Percentiles rank a stretch among this genome's conserved stretches.
Conservation (phyloP, 2,329 filamentous ascomycete species). For the Neonectria faginata region DNA sequence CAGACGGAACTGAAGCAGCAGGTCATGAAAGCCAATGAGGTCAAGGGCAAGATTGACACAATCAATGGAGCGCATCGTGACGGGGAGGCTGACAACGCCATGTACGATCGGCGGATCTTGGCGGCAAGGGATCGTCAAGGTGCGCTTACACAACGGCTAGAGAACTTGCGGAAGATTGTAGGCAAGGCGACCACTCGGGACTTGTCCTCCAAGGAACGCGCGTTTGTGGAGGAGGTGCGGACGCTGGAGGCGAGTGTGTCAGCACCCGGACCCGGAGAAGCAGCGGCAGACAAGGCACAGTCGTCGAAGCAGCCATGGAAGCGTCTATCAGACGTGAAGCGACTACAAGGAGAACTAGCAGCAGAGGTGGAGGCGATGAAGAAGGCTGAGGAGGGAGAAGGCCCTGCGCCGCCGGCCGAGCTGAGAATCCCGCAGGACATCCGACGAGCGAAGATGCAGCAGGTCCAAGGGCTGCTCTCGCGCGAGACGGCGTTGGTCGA, state of each 20-base stretch:
- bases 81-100: slow-evolving; percentile 64
- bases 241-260: slow-evolving; percentile 66
- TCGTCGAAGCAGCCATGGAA: slow-evolving; percentile 64
- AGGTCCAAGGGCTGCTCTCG: slow-evolving; percentile 73
- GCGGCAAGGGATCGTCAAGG: slow-evolving; percentile 67
- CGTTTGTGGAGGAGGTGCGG: slow-evolving; percentile 60
- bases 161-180: slow-evolving; percentile 63
- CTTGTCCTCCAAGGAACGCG: slow-evolving; percentile 59
- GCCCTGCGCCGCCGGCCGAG: slow-evolving; percentile 50
- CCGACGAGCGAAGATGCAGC: slow-evolving; percentile 70
- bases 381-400: slow-evolving; percentile 45
- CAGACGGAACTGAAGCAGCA: slow-evolving; percentile 76
- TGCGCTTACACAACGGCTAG: slow-evolving; percentile 68
- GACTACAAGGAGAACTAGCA: slow-evolving; percentile 64
- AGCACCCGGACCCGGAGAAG: slow-evolving; percentile 47
- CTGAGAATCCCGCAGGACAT: slow-evolving; percentile 70
- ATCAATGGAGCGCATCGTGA: slow-evolving; percentile 63
- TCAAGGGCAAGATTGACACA: slow-evolving; percentile 74
- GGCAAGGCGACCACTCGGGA: slow-evolving; percentile 57
- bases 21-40: slow-evolving; percentile 72
- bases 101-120: slow-evolving; percentile 69
- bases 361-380: slow-evolving; percentile 62
- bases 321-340: slow-evolving; percentile 68
- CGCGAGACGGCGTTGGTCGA: slow-evolving; percentile 76
- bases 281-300: slow-evolving; percentile 51